Conservation (phyloP, 805 yeast species). For the Saccharomycopsis microspora region DNA sequence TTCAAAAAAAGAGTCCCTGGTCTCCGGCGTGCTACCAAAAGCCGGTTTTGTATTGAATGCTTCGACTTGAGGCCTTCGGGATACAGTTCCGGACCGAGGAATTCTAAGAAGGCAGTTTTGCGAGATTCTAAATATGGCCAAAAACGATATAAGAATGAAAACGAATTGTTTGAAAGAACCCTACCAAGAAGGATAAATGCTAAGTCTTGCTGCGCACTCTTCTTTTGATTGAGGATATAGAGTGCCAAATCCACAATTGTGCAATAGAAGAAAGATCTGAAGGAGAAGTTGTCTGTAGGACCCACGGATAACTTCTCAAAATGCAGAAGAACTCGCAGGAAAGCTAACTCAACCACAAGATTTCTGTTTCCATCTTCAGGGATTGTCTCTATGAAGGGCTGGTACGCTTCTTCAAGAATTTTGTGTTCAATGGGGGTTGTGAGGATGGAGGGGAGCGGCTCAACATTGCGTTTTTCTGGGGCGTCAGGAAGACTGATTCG, state of each 20-base stretch:
- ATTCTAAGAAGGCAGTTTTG: constrained; percentile 1
- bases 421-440: no score
- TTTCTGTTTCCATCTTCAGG: constrained; percentile 11
- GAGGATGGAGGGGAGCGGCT: no score
- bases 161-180: constrained; percentile 1
- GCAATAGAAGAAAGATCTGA: constrained; percentile 6
- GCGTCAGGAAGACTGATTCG: no score
- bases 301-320: background rate
- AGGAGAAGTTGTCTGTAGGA: background rate
- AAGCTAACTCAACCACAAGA: constrained; percentile 10
- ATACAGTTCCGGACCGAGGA: background rate
- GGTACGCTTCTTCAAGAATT: constrained; percentile 1
- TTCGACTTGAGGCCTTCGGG: background rate
- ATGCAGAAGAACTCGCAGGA: constrained; percentile 1
- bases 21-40: constrained; percentile 7
- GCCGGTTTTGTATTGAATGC: background rate
- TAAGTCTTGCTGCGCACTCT: constrained; percentile 12
- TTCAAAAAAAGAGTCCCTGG: constrained; percentile 9
- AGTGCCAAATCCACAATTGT: constrained; percentile 9
- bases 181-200: constrained; percentile 10
- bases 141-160: constrained; percentile 3
- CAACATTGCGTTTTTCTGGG: no score
- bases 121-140: constrained; percentile 13
- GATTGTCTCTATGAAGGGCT: background rate
- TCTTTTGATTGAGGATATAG: constrained; percentile 7